These are phyloP conservation scores for Scytalidium lignicola DNA, from an alignment of 2,329 filamentous ascomycete genomes.

Conservation along the genomic window DNA sequence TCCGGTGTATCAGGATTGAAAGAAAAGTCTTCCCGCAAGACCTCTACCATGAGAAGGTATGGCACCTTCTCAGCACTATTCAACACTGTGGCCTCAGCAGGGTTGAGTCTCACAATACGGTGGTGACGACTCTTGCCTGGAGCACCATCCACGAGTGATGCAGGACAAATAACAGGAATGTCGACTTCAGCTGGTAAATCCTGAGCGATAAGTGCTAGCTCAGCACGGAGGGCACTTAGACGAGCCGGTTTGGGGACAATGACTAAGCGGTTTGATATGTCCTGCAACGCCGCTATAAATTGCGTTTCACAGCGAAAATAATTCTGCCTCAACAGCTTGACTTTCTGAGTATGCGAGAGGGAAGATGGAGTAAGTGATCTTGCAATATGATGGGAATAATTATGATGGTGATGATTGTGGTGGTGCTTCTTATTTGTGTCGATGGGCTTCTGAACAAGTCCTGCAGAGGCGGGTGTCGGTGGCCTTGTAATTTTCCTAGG, in stretches of 20 bases:
- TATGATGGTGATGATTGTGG: neutral
- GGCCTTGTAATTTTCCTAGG: slow-evolving; percentile 47
- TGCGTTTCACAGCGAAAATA: slow-evolving; percentile 80
- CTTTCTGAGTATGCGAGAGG: slow-evolving; percentile 61
- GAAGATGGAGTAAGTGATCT: slow-evolving; percentile 57
- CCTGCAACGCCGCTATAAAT: slow-evolving; percentile 73
- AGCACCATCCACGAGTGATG: slow-evolving; percentile 66
- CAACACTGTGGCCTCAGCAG: slow-evolving; percentile 76
- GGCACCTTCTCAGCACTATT: slow-evolving; percentile 86
- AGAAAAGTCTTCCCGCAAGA: slow-evolving; percentile 74
- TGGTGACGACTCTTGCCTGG: slow-evolving; percentile 73
- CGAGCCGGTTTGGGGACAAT: slow-evolving; percentile 76
- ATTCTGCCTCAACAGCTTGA: slow-evolving; percentile 69
- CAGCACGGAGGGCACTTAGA: slow-evolving; percentile 73
- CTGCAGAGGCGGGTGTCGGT: slow-evolving; percentile 52
- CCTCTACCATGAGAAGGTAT: slow-evolving; percentile 79
- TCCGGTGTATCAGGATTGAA: slow-evolving; percentile 72
- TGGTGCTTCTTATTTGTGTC: slow-evolving; percentile 27
- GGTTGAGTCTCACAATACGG: slow-evolving; percentile 76
- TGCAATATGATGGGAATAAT: slow-evolving; percentile 46
- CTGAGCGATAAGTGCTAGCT: slow-evolving; percentile 74
- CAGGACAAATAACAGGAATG: slow-evolving; percentile 75
- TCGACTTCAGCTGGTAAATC: slow-evolving; percentile 81
- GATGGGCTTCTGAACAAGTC: slow-evolving; percentile 38
- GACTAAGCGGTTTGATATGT: slow-evolving; percentile 80